Evolutionary conservation across 2,329 filamentous ascomycete genomes (phyloP).

Genomic region (Talaromyces sp.): DNA sequence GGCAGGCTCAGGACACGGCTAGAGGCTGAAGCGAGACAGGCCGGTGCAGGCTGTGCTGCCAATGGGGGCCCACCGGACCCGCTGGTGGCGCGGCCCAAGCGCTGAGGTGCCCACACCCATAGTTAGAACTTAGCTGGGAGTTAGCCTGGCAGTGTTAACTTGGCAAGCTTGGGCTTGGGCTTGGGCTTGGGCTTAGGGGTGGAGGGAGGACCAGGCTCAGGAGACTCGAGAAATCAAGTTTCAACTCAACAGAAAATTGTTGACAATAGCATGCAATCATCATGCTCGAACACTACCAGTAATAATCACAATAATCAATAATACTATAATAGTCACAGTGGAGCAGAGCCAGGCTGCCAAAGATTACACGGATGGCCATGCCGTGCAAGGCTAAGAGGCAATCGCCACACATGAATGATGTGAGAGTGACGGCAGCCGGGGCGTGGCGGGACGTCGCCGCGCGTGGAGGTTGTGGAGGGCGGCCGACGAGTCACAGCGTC

Average conservation of each 20-base stretch:
- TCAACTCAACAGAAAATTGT: too few relatives aligned
- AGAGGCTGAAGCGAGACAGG: neutral
- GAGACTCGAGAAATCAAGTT: too few relatives aligned
- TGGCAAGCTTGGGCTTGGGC: too few relatives aligned
- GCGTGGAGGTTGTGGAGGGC: neutral
- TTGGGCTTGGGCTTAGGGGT: too few relatives aligned
- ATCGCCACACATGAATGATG: neutral
- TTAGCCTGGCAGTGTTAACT: too few relatives aligned
- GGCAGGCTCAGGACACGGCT: neutral
- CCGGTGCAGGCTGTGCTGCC: neutral
- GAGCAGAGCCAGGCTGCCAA: neutral
- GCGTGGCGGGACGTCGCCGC: neutral
- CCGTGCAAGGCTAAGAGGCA: neutral
- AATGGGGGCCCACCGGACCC: neutral
- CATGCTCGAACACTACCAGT: too few relatives aligned
- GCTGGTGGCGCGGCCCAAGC: neutral
- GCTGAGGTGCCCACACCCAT: neutral
- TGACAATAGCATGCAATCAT: too few relatives aligned
- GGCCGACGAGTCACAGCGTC: slow-evolving; percentile 1
- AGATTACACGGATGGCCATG: neutral
- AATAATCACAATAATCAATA: too few relatives aligned
- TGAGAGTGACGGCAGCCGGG: neutral
- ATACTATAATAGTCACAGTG: too few relatives aligned
- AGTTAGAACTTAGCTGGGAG: neutral
- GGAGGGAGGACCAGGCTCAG: too few relatives aligned